Conservation (phyloP, 148 eudicot genomes). For the Nyssa sinensis region DNA sequence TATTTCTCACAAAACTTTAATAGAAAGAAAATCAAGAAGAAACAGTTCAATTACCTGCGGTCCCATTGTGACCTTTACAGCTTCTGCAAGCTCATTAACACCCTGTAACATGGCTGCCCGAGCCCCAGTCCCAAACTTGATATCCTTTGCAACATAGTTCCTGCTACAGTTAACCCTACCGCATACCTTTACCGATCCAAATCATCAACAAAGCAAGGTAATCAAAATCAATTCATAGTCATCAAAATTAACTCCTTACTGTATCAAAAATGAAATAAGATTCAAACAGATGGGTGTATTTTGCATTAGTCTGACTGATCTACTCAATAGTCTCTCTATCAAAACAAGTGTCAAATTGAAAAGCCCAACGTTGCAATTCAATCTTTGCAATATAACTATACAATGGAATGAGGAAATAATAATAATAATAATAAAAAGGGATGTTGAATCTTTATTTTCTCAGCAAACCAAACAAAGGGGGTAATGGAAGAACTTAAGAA, state of each 20-base stretch:
- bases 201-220: not conserved
- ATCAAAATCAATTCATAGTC: not conserved
- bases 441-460: too few species aligned
- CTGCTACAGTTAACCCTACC: slow-evolving; percentile 51
- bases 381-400: not conserved
- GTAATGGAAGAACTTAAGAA: not conserved
- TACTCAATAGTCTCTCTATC: not conserved
- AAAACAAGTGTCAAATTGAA: slow-evolving; percentile 1
- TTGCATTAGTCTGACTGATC: not conserved
- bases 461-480: not conserved
- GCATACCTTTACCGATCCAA: slow-evolving; percentile 39
- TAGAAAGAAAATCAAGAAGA: not conserved
- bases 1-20: not conserved
- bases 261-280: too few species aligned
- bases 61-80: slow-evolving; percentile 98
- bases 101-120: slow-evolving; percentile 85
- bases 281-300: not conserved
- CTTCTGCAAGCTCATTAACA: slow-evolving; percentile 94
- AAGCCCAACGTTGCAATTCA: not conserved
- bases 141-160: slow-evolving; percentile 87
- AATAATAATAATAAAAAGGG: not conserved
- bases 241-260: not conserved
- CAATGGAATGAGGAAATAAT: not conserved
- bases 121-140: slow-evolving; percentile 68
- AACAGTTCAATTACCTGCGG: slow-evolving; percentile 58